Evolutionary conservation across 495 filamentous ascomycete species (phyloP).

Genomic region (Aspergillus cavernicola): DNA sequence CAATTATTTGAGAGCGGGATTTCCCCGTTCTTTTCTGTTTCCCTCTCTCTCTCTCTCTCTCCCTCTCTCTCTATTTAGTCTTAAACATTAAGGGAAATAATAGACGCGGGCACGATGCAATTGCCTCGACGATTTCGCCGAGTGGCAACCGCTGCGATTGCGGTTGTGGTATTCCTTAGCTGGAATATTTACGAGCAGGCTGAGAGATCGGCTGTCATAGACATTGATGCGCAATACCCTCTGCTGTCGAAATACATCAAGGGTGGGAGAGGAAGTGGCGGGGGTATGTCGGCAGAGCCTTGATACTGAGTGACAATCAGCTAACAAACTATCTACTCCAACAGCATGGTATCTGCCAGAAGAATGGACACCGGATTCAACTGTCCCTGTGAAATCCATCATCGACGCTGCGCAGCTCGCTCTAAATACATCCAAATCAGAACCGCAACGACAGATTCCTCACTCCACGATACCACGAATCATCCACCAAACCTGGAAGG

Average conservation of each 20-base stretch:
- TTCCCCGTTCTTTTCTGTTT: too few species aligned
- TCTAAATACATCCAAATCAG: neutral
- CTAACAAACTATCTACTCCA: neutral
- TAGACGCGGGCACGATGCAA: too few species aligned
- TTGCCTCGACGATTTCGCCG: neutral
- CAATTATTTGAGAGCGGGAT: too few species aligned
- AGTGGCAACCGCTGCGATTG: neutral
- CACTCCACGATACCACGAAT: constrained; percentile 16
- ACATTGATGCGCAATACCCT: neutral
- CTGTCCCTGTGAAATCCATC: neutral
- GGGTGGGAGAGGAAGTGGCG: neutral
- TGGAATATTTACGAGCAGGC: neutral
- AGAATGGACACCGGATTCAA: neutral
- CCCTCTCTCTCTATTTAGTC: too few species aligned
- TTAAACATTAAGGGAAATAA: too few species aligned
- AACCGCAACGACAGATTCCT: constrained; percentile 2
- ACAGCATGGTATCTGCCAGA: constrained; percentile 19
- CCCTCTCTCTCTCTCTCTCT: too few species aligned
- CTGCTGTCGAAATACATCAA: neutral
- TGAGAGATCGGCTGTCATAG: neutral
- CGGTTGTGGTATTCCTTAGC: neutral
- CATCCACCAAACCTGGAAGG: constrained; percentile 20
- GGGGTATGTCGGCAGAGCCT: neutral
- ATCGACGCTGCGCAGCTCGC: constrained; percentile 13
- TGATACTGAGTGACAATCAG: neutral